A percentile compares a stretch with the other conserved stretches of the same genome.
These are phyloP conservation scores for Diutina catenulata DNA, from an alignment of 1,139 yeast genomes.

Conservation along the genomic window DNA sequence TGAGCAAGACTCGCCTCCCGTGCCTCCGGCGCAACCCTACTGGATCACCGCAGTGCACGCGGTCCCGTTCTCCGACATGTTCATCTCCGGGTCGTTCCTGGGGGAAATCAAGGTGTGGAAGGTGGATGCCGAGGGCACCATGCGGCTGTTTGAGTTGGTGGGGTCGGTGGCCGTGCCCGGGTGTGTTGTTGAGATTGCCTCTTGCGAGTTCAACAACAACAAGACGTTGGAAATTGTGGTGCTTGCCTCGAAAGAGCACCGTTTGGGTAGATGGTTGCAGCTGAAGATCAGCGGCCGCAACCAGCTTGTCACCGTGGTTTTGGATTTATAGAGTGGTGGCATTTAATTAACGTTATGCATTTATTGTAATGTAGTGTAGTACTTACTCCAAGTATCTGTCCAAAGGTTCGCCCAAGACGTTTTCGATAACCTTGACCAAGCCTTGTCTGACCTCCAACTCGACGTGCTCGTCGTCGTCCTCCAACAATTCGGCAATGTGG, in stretches of 20 bases:
- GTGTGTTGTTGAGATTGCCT: slow-evolving; percentile 56
- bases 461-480: slow-evolving; percentile 90
- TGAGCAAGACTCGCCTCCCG: slow-evolving; percentile 29
- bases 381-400: slow-evolving; percentile 54
- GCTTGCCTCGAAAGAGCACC: slow-evolving; percentile 71
- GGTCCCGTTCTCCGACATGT: slow-evolving; percentile 80
- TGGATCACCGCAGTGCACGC: slow-evolving; percentile 79
- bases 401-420: slow-evolving; percentile 87
- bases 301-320: slow-evolving; percentile 1
- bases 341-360: too few relatives aligned
- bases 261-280: slow-evolving; percentile 71
- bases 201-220: slow-evolving; percentile 43
- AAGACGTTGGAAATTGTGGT: slow-evolving; percentile 46
- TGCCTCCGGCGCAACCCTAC: slow-evolving; percentile 63
- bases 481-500: slow-evolving; percentile 84
- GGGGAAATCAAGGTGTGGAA: slow-evolving; percentile 74
- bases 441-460: slow-evolving; percentile 88
- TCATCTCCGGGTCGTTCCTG: slow-evolving; percentile 80
- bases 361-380: too few relatives aligned
- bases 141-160: slow-evolving; percentile 45
- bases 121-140: slow-evolving; percentile 37
- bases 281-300: slow-evolving; percentile 18
- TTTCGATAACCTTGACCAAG: slow-evolving; percentile 84
- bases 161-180: slow-evolving; percentile 57
- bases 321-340: slow-evolving; percentile 1